Evolutionary conservation across 495 filamentous ascomycete species (phyloP).

Genomic region (Aspergillus hancockii): DNA sequence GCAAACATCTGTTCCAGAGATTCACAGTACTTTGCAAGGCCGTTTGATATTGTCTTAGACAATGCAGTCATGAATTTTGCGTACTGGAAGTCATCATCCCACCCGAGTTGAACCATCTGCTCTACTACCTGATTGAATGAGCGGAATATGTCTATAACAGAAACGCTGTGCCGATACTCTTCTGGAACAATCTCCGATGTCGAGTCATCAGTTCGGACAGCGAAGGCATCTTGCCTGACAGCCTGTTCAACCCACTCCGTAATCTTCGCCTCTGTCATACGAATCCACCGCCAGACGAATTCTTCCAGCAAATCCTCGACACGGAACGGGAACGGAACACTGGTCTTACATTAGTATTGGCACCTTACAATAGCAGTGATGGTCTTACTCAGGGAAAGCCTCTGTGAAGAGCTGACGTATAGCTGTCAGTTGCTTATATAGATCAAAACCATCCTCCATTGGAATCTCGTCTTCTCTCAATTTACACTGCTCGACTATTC

Average conservation of each 20-base stretch:
- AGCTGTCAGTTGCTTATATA: constrained; percentile 84
- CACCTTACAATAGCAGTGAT: neutral
- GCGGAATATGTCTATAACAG: constrained; percentile 90
- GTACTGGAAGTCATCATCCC: constrained; percentile 90
- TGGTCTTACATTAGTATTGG: constrained; percentile 10
- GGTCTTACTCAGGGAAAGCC: constrained; percentile 62
- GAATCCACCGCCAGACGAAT: constrained; percentile 96
- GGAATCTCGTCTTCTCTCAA: constrained; percentile 71
- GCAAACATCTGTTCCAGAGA: constrained; percentile 82
- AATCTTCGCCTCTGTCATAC: constrained; percentile 74
- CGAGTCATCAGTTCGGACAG: constrained; percentile 60
- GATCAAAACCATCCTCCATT: constrained; percentile 87
- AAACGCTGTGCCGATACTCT: constrained; percentile 87
- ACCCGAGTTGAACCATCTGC: constrained; percentile 80
- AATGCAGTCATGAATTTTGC: constrained; percentile 98
- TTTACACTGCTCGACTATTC: constrained; percentile 72
- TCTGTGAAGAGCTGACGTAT: constrained; percentile 76
- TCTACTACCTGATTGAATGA: constrained; percentile 90
- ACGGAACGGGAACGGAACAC: constrained; percentile 72
- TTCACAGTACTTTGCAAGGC: constrained; percentile 89
- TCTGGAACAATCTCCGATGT: constrained; percentile 63
- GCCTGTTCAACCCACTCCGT: constrained; percentile 86
- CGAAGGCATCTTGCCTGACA: constrained; percentile 83
- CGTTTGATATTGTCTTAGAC: constrained; percentile 80
- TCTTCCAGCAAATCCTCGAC: constrained; percentile 83